These are phyloP conservation scores for Ascochyta fabae DNA, from an alignment of 2,329 filamentous ascomycete genomes.

Conservation along the genomic window DNA sequence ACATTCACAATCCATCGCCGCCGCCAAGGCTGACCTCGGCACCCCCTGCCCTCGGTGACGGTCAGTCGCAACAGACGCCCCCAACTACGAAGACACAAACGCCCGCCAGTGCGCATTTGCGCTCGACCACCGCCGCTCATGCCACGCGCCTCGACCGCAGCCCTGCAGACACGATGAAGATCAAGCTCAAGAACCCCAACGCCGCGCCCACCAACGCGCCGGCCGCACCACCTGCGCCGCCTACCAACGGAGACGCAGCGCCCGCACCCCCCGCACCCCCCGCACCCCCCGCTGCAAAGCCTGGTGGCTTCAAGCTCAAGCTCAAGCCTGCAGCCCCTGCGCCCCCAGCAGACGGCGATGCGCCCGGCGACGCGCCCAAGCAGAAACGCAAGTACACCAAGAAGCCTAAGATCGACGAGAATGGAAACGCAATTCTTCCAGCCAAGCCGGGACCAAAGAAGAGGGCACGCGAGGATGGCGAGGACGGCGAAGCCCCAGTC, in stretches of 20 bases:
- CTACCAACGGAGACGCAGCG: constrained; percentile 19
- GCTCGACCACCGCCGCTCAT: constrained; percentile 9
- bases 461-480: constrained; percentile 46
- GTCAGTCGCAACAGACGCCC: constrained; percentile 1
- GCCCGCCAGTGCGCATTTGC: constrained; percentile 12
- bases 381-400: constrained; percentile 53
- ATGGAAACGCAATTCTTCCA: constrained; percentile 31
- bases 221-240: constrained; percentile 19
- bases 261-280: constrained; percentile 21
- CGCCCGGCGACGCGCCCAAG: constrained; percentile 45
- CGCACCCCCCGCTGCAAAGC: constrained; percentile 20
- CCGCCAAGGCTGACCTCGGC: constrained; percentile 26
- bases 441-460: constrained; percentile 43
- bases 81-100: background rate
- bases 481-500: constrained; percentile 33
- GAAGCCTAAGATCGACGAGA: constrained; percentile 46
- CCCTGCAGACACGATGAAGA: constrained; percentile 31
- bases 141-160: background rate
- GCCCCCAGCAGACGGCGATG: constrained; percentile 33
- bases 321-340: constrained; percentile 33
- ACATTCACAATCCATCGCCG: constrained; percentile 20
- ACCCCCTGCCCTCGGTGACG: background rate
- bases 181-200: constrained; percentile 40
- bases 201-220: constrained; percentile 32
- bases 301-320: constrained; percentile 40